Conservation (phyloP, 208 protist genomes). For the Leptomonas pyrrhocoris region DNA sequence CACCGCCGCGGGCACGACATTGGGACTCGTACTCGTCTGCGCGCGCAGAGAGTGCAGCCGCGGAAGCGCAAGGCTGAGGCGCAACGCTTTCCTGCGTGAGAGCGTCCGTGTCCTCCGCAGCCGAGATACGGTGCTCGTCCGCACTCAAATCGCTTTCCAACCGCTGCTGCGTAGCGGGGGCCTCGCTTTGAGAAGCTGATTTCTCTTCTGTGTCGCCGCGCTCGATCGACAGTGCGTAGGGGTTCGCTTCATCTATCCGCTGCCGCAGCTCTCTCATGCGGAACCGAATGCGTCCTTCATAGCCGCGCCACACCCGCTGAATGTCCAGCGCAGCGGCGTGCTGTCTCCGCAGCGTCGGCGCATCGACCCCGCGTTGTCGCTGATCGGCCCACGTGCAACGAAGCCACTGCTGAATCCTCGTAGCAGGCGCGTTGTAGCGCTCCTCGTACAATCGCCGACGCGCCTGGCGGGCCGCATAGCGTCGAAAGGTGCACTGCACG, state of each 20-base stretch:
- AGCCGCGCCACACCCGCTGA: conserved; percentile 72
- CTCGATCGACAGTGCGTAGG: neutral
- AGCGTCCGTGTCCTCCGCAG: neutral
- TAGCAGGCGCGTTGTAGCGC: conserved; percentile 29
- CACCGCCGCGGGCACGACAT: conserved; percentile 33
- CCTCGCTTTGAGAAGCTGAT: neutral
- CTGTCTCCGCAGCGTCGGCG: conserved; percentile 27
- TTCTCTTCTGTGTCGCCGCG: neutral
- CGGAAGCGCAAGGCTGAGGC: neutral
- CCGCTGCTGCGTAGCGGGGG: no score
- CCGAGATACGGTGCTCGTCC: neutral
- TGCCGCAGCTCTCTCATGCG: conserved; percentile 49
- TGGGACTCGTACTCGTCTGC: conserved; percentile 27
- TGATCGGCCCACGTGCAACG: conserved; percentile 37
- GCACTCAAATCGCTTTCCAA: neutral
- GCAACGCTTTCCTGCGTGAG: neutral
- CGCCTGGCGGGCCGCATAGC: conserved; percentile 29
- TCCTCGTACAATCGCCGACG: conserved; percentile 12
- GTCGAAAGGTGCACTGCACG: conserved; percentile 57
- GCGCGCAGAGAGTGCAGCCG: neutral
- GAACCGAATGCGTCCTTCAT: conserved; percentile 40
- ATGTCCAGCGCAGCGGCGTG: conserved; percentile 51
- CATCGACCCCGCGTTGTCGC: conserved; percentile 52
- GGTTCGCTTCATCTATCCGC: conserved; percentile 20
- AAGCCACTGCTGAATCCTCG: conserved; percentile 60